A percentile compares a stretch with the other conserved stretches of the same genome.
phyloP scores from a whole-genome alignment of 169 alveolate genomes.

The Eimeria necatrix region DNA sequence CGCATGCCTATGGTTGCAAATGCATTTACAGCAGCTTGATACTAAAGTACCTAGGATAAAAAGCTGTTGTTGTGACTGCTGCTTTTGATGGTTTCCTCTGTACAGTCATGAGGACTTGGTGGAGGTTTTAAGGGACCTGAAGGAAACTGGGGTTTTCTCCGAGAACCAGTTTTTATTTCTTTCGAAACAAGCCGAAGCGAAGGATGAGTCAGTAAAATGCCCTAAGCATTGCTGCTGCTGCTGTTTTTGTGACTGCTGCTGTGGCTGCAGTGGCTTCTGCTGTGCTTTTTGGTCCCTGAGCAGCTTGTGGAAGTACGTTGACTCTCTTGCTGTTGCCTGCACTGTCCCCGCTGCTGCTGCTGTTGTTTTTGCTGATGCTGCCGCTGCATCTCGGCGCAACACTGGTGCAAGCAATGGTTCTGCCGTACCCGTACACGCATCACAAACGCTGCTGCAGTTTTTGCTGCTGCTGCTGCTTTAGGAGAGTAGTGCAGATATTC shows the following conservation, averaged over 20 bases:
- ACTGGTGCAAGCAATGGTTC: neutral
- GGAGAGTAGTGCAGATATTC: neutral
- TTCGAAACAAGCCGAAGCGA: neutral
- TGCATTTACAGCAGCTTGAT: too few species aligned
- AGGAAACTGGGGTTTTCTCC: neutral
- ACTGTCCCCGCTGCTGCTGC: neutral
- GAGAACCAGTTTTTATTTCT: neutral
- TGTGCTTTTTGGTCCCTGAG: neutral
- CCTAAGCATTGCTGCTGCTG: neutral
- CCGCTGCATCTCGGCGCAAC: neutral
- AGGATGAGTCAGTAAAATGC: too few species aligned
- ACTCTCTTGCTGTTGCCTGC: neutral
- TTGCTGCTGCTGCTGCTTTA: conserved; percentile 45
- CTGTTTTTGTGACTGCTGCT: neutral
- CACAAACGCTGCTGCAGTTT: neutral
- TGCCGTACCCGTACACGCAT: neutral
- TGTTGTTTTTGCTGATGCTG: neutral
- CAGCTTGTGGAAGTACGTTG: too few species aligned
- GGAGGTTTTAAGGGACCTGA: neutral
- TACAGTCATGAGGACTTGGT: neutral
- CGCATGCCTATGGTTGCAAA: too few species aligned
- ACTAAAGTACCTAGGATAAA: neutral
- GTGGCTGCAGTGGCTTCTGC: neutral
- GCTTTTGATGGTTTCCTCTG: neutral
- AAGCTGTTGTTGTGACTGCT: neutral